These are phyloP conservation scores for Tylopilus cervinicoccineus DNA, from an alignment of 768 basidiomycete species.

Conservation along the genomic window DNA sequence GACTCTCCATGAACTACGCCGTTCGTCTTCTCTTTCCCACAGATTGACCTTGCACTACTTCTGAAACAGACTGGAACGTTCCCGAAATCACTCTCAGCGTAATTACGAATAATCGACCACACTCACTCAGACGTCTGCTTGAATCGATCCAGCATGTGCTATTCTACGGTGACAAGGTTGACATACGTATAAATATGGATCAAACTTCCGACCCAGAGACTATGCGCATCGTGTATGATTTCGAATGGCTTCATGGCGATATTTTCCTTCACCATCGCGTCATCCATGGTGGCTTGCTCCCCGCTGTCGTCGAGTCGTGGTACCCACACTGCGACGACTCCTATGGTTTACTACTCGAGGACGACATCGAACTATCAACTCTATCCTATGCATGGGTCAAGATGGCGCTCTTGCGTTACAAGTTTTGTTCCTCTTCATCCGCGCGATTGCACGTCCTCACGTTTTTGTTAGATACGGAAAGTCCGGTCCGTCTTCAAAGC, in stretches of 20 bases:
- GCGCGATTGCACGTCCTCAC: neutral
- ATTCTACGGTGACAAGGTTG: slow-evolving; percentile 67
- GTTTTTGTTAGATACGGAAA: slow-evolving; percentile 50
- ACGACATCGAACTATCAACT: slow-evolving; percentile 83
- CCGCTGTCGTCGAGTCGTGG: slow-evolving; percentile 88
- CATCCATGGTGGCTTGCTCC: slow-evolving; percentile 73
- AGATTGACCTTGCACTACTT: slow-evolving; percentile 1
- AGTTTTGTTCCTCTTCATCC: slow-evolving; percentile 41
- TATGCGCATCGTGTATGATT: slow-evolving; percentile 42
- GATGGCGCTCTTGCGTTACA: slow-evolving; percentile 72
- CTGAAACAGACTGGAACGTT: slow-evolving; percentile 62
- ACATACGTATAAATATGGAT: slow-evolving; percentile 70
- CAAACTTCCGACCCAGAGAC: slow-evolving; percentile 68
- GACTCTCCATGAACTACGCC: slow-evolving; percentile 43
- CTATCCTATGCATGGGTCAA: slow-evolving; percentile 85
- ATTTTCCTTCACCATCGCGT: slow-evolving; percentile 67
- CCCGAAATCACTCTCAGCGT: slow-evolving; percentile 68
- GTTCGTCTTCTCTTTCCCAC: slow-evolving; percentile 14
- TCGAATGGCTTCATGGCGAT: slow-evolving; percentile 59
- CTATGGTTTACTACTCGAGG: slow-evolving; percentile 79
- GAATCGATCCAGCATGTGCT: slow-evolving; percentile 51
- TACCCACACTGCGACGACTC: slow-evolving; percentile 70
- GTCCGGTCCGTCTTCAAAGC: slow-evolving; percentile 36
- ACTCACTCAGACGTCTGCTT: slow-evolving; percentile 65
- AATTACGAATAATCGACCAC: slow-evolving; percentile 74